phyloP scores from a whole-genome alignment of 2,329 filamentous ascomycete species.

The Canariomyces notabilis region DNA sequence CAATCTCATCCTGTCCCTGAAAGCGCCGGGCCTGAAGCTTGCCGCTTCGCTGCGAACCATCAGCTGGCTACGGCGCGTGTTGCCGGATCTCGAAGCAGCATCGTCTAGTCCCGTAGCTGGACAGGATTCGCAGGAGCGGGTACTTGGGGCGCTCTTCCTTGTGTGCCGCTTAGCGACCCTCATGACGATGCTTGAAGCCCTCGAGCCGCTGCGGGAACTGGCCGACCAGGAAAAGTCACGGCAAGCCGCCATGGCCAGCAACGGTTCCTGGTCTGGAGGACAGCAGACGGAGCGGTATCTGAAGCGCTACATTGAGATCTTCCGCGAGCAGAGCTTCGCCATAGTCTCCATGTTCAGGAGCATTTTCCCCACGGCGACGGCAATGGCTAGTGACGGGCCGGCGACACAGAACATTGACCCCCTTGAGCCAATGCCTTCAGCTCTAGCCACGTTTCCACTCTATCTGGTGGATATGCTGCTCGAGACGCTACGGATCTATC shows the following conservation, averaged over 20 bases:
- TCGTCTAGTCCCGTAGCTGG: conserved; percentile 22
- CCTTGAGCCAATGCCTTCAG: conserved; percentile 63
- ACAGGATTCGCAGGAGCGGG: conserved; percentile 50
- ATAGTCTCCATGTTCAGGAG: conserved; percentile 93
- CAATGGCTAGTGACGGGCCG: conserved; percentile 12
- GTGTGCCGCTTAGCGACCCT: conserved; percentile 80
- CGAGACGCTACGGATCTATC: conserved; percentile 67
- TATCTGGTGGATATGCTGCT: conserved; percentile 77
- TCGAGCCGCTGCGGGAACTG: conserved; percentile 80
- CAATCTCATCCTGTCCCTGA: conserved; percentile 73
- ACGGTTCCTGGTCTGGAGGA: conserved; percentile 58
- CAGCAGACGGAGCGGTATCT: conserved; percentile 92
- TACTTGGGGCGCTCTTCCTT: conserved; percentile 78
- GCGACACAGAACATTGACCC: conserved; percentile 13
- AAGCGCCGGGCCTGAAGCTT: conserved; percentile 74
- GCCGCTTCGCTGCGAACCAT: conserved; percentile 86
- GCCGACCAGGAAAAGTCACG: conserved; percentile 74
- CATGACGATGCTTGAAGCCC: conserved; percentile 70
- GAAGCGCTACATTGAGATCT: conserved; percentile 95
- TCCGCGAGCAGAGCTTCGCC: conserved; percentile 93
- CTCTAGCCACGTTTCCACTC: conserved; percentile 77
- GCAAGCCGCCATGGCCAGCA: conserved; percentile 37
- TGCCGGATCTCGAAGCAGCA: conserved; percentile 65
- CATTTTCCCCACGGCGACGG: conserved; percentile 63
- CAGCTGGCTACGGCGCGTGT: conserved; percentile 81